Base-by-base conservation (phyloP, 345 rosid species). In the Toxicodendron radicans region DNA sequence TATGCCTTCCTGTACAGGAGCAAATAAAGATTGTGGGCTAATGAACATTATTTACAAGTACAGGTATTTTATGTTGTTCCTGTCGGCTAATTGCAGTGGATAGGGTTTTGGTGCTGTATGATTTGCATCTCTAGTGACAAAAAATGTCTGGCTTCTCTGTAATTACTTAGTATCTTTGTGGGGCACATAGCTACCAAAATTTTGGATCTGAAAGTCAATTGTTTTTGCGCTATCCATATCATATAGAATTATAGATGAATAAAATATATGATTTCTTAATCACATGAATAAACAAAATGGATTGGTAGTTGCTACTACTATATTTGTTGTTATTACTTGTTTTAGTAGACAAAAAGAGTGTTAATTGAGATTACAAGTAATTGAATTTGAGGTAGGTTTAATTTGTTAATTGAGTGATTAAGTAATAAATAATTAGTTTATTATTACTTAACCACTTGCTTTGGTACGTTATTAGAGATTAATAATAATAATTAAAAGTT, bases 1-100 rank as follows among this genome's bases (percentile, higher is more conserved):
- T 60, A 16, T 51, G 68, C 32, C 35, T 33, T 63, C 14, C 38
- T 60, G 73, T 68, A 68, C n/a, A 52, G 62, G 73, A 75, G 61
- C 54, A 51, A 67, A 60, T 61, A 60, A 11, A 10, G 32, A 16
- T 43, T 49, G 51, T 51, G 48, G 2, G 17, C n/a, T 49, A 21
- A n/a, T 63, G 18, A 20, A 24, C 7, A 16, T 51, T 67, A 5
- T 7, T 46, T 49, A 24, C 11, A 7, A 14, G 48, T 54, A 41
- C 7, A 58, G 16, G 27, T 35, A 53, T 53, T 33, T 35, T 64
- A 24, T 61, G 18, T 13, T 54, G 35, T 11, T 72, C 41, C 61
- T 66, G 46, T 33, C 58, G 35, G 53, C 67, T 12, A 58, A 32
- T 32, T 73, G 68, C 76, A n/a, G 8, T 52, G 48, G n/a, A 73